Evolutionary conservation across 768 basidiomycete species (phyloP).

Genomic region (Rhizopogon roseolus): DNA sequence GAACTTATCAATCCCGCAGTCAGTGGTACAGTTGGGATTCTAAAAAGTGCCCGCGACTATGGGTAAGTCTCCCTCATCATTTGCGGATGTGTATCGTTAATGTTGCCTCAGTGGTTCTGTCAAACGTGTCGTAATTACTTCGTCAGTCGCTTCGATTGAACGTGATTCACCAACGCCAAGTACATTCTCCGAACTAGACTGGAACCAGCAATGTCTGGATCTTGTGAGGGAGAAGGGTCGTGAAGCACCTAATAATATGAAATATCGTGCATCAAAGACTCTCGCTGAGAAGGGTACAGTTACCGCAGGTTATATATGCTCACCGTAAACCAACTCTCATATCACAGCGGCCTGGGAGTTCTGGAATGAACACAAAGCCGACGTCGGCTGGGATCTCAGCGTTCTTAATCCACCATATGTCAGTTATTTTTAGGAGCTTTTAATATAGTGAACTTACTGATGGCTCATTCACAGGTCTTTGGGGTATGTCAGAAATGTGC

Average conservation of each 20-base stretch:
- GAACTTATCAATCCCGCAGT: slow-evolving; percentile 71
- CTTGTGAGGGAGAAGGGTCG: slow-evolving; percentile 43
- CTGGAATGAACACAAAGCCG: slow-evolving; percentile 27
- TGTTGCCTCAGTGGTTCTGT: slow-evolving; percentile 34
- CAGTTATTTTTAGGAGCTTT: slow-evolving; percentile 3
- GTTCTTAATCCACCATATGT: slow-evolving; percentile 36
- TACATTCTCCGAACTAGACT: slow-evolving; percentile 47
- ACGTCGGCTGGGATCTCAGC: slow-evolving; percentile 34
- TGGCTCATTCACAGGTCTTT: slow-evolving; percentile 16
- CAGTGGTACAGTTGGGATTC: slow-evolving; percentile 59
- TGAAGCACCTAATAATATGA: slow-evolving; percentile 28
- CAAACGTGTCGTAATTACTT: slow-evolving; percentile 67
- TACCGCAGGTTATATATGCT: not conserved
- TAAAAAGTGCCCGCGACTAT: slow-evolving; percentile 53
- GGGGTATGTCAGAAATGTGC: slow-evolving; percentile 14
- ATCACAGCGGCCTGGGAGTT: slow-evolving; percentile 47
- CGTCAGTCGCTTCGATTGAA: slow-evolving; percentile 50
- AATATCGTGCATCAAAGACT: slow-evolving; percentile 61
- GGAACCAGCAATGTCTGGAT: slow-evolving; percentile 45
- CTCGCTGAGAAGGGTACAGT: slow-evolving; percentile 54
- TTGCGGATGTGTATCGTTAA: not conserved
- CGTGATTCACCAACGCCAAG: slow-evolving; percentile 15
- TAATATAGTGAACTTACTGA: not conserved
- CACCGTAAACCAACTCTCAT: not conserved
- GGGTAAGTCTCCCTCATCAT: slow-evolving; percentile 28